phyloP scores from a whole-genome alignment of 352 stramenopile genomes.

The Phytophthora chlamydospora region DNA sequence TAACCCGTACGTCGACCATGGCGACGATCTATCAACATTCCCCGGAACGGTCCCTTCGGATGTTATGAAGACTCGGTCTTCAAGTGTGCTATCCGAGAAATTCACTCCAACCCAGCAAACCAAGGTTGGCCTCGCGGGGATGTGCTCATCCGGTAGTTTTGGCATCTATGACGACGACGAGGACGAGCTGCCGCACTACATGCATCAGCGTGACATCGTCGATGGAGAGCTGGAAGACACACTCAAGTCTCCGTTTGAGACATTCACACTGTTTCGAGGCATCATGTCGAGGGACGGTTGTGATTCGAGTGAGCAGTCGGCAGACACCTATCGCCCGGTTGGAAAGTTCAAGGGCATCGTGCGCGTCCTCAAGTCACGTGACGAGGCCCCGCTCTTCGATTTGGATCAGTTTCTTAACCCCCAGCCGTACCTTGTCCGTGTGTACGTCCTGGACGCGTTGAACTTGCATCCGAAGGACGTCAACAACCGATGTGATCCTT shows the following conservation, averaged over 20 bases:
- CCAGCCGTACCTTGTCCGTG: conserved; percentile 79
- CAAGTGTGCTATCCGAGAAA: conserved; percentile 4
- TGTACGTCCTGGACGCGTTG: conserved; percentile 88
- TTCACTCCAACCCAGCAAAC: conserved; percentile 15
- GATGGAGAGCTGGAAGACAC: conserved; percentile 68
- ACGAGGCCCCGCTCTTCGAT: conserved; percentile 78
- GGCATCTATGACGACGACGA: conserved; percentile 50
- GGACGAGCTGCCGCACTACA: conserved; percentile 73
- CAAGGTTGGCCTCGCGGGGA: conserved; percentile 6
- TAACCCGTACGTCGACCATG: conserved; percentile 75
- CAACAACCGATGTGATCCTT: conserved; percentile 88
- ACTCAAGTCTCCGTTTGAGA: conserved; percentile 84
- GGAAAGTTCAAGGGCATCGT: conserved; percentile 92
- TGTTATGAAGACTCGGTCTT: conserved; percentile 20
- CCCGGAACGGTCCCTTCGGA: conserved; percentile 47
- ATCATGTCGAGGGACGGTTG: conserved; percentile 47
- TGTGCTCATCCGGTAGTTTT: conserved; percentile 39
- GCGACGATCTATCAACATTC: conserved; percentile 64
- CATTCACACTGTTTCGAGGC: conserved; percentile 72
- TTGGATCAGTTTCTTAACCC: conserved; percentile 77
- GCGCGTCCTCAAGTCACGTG: conserved; percentile 71
- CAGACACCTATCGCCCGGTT: conserved; percentile 57
- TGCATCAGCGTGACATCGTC: conserved; percentile 61
- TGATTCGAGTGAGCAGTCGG: conserved; percentile 29
- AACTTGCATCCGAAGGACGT: conserved; percentile 84